Conservation (phyloP, 345 rosid species). For the Syzygium oleosum region DNA sequence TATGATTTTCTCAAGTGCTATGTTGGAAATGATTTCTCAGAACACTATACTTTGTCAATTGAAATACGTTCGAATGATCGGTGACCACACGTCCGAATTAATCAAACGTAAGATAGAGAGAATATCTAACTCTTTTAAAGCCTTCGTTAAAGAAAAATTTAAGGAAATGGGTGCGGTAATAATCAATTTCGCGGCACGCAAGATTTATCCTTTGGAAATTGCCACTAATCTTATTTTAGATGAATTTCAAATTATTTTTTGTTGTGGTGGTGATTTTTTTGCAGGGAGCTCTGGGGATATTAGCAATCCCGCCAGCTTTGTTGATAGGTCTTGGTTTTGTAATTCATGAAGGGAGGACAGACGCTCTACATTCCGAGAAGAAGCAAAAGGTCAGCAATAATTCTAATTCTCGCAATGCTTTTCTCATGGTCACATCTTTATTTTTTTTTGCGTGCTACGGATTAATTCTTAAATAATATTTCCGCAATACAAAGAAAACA, state of each 20-base stretch:
- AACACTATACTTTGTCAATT: neutral
- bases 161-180: neutral
- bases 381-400: conserved; percentile 13
- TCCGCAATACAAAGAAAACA: neutral
- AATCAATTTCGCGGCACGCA: neutral
- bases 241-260: neutral
- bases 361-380: conserved; percentile 20
- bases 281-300: conserved; percentile 54
- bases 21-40: neutral
- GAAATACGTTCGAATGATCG: too few relatives aligned
- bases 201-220: too few relatives aligned
- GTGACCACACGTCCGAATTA: too few relatives aligned
- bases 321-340: conserved; percentile 51
- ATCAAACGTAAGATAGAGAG: neutral
- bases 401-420: neutral
- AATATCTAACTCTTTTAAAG: neutral
- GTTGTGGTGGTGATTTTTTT: neutral
- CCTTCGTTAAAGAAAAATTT: neutral
- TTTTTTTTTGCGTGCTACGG: neutral
- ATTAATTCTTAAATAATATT: neutral
- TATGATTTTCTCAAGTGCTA: too few relatives aligned
- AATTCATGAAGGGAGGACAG: conserved; percentile 43
- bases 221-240: too few relatives aligned
- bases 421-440: neutral
- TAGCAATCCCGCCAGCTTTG: conserved; percentile 53